These are phyloP conservation scores for Fusarium hainanense DNA, from an alignment of 2,329 filamentous ascomycete species.

Conservation along the genomic window DNA sequence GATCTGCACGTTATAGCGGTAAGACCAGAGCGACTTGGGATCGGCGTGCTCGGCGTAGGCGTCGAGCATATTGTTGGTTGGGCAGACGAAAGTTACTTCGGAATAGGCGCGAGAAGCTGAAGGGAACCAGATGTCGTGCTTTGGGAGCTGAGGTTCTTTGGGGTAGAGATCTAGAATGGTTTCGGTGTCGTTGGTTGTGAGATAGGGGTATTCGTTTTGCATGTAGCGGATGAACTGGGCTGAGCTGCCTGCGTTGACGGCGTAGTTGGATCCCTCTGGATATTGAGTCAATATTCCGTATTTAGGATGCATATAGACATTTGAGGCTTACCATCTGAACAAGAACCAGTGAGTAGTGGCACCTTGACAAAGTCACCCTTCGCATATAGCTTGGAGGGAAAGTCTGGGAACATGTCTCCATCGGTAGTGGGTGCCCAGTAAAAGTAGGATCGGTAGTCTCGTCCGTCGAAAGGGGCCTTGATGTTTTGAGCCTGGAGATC, in stretches of 20 bases:
- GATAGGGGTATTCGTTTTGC: constrained; percentile 59
- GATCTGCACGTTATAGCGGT: constrained; percentile 63
- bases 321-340: constrained; percentile 54
- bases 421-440: constrained; percentile 65
- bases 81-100: constrained; percentile 60
- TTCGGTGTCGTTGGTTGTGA: constrained; percentile 51
- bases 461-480: constrained; percentile 54
- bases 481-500: constrained; percentile 56
- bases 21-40: constrained; percentile 54
- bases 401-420: constrained; percentile 57
- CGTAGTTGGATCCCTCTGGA: constrained; percentile 61
- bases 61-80: constrained; percentile 54
- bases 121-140: constrained; percentile 58
- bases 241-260: constrained; percentile 50
- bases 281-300: constrained; percentile 11
- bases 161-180: constrained; percentile 56
- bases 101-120: constrained; percentile 57
- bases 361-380: constrained; percentile 56
- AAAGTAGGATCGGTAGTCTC: constrained; percentile 53
- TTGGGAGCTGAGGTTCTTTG: constrained; percentile 48
- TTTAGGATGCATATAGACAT: background rate
- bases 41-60: constrained; percentile 42
- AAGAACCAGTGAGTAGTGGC: constrained; percentile 58
- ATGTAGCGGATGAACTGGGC: constrained; percentile 55
- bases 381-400: constrained; percentile 55